Conservation (phyloP, 176 grass and related monocot genomes). For the Tuctoria greenei region DNA sequence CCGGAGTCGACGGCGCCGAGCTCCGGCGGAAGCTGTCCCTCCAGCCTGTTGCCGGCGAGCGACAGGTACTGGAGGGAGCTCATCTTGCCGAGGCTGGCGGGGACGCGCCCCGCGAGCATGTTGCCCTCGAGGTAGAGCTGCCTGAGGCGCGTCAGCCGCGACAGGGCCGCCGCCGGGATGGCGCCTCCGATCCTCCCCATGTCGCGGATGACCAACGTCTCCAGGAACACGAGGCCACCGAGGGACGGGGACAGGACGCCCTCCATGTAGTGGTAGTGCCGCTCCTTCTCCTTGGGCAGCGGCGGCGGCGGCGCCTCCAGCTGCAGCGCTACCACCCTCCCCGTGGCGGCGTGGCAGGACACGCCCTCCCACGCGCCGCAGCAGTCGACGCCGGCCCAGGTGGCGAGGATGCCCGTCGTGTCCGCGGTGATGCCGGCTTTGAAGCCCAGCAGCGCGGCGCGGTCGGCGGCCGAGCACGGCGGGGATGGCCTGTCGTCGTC, state of each 20-base stretch:
- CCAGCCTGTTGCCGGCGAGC: conserved; percentile 57
- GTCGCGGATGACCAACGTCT: conserved; percentile 60
- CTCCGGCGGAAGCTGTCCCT: conserved; percentile 51
- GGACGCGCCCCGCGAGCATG: conserved; percentile 51
- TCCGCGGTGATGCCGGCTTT: conserved; percentile 55
- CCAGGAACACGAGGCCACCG: conserved; percentile 50
- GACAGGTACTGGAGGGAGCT: conserved; percentile 51
- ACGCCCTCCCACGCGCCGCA: conserved; percentile 76
- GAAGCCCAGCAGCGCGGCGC: conserved; percentile 56
- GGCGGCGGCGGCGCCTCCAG: conserved; percentile 49
- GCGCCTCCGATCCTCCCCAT: conserved; percentile 50
- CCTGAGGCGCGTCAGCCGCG: conserved; percentile 52
- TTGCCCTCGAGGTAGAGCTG: conserved; percentile 79
- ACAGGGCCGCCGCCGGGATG: conserved; percentile 52
- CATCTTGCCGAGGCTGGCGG: conserved; percentile 44
- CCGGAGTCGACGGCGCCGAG: conserved; percentile 43
- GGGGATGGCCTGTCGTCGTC: conserved; percentile 24
- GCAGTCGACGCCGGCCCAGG: conserved; percentile 64
- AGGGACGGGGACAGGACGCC: conserved; percentile 63
- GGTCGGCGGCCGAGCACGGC: conserved; percentile 49
- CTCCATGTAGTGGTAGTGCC: conserved; percentile 50
- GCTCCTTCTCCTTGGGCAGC: neutral
- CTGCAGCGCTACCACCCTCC: conserved; percentile 59
- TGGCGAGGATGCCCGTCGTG: conserved; percentile 63
- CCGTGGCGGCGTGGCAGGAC: conserved; percentile 54